Conservation (phyloP, 139 green algal genomes). For the Bryopsis sp. region DNA sequence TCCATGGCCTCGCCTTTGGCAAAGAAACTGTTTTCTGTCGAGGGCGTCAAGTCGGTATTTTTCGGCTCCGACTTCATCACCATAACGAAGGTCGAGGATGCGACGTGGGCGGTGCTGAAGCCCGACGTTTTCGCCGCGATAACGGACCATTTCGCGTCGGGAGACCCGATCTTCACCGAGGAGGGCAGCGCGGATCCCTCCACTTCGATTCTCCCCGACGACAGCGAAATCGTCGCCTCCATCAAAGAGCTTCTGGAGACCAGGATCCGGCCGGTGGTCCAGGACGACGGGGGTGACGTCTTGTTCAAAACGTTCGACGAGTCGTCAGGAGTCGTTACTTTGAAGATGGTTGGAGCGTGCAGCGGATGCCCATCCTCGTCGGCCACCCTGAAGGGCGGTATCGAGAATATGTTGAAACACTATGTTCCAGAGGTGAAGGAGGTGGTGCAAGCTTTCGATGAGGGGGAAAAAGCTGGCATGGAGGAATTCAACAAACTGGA, state of each 20-base stretch:
- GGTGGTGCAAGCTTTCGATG: constrained; percentile 61
- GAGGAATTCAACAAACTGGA: constrained; percentile 68
- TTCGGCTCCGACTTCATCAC: constrained; percentile 97
- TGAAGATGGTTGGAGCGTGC: constrained; percentile 91
- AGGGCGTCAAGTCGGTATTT: constrained; percentile 82
- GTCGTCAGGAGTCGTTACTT: constrained; percentile 70
- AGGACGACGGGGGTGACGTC: constrained; percentile 96
- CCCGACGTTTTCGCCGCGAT: constrained; percentile 92
- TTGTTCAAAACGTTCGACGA: constrained; percentile 79
- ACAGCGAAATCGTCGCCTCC: constrained; percentile 83
- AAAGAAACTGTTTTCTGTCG: constrained; percentile 74
- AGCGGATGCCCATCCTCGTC: constrained; percentile 88
- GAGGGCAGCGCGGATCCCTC: constrained; percentile 29
- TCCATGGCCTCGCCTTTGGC: constrained; percentile 81
- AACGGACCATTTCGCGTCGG: constrained; percentile 86
- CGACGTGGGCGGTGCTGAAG: constrained; percentile 77
- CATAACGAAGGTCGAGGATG: constrained; percentile 80
- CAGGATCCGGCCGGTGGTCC: constrained; percentile 89
- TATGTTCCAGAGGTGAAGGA: constrained; percentile 83
- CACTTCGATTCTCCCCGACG: constrained; percentile 38
- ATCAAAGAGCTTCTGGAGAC: constrained; percentile 99
- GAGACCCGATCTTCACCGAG: constrained; percentile 60
- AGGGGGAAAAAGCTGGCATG: constrained; percentile 51
- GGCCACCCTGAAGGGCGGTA: constrained; percentile 94
- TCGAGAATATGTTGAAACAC: constrained; percentile 99